Evolutionary conservation across 768 basidiomycete species (phyloP).

Genomic region (Termitomyces sp.): DNA sequence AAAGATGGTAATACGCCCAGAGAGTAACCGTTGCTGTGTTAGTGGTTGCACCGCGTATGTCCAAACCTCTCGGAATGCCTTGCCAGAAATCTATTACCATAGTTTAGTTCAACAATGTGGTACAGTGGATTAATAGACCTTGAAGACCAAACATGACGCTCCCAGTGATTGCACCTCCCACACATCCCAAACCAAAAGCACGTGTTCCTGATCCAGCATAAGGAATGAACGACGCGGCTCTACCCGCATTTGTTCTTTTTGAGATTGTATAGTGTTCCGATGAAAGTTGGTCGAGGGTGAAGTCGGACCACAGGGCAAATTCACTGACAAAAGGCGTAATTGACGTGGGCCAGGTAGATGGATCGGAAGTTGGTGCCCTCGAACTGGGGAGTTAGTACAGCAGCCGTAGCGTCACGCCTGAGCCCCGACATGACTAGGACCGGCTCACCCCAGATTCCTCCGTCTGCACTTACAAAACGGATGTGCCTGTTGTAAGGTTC

Average conservation of each 20-base stretch:
- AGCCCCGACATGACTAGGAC: constrained; percentile 30
- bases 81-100: constrained; percentile 30
- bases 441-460: constrained; percentile 33
- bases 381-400: constrained; percentile 30
- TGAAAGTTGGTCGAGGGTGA: constrained; percentile 28
- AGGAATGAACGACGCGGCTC: constrained; percentile 21
- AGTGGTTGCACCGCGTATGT: constrained; percentile 26
- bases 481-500: constrained; percentile 29
- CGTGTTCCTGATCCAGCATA: constrained; percentile 27
- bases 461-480: constrained; percentile 25
- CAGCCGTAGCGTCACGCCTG: constrained; percentile 29
- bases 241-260: constrained; percentile 25
- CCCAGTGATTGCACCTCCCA: constrained; percentile 29
- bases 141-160: constrained; percentile 28
- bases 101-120: background rate
- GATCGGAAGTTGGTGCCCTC: constrained; percentile 26
- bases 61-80: constrained; percentile 27
- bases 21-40: constrained; percentile 23
- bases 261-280: constrained; percentile 23
- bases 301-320: constrained; percentile 30
- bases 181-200: constrained; percentile 28
- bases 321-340: constrained; percentile 25
- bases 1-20: constrained; percentile 19
- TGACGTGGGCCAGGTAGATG: constrained; percentile 30
- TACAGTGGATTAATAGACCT: constrained; percentile 12